Conservation (phyloP, 208 protist species). For the Porcisia hertigi region DNA sequence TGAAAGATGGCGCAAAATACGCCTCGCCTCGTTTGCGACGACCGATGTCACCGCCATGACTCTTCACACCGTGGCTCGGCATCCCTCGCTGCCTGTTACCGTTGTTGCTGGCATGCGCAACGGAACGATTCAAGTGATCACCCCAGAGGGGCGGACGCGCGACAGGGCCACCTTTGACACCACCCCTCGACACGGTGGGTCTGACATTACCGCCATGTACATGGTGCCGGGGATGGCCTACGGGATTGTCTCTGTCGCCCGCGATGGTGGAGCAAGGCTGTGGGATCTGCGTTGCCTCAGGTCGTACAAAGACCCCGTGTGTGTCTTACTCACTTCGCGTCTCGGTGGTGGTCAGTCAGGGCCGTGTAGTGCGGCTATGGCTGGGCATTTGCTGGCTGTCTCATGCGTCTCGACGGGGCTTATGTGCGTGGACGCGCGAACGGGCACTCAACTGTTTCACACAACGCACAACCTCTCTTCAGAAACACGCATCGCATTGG, state of each 20-base stretch:
- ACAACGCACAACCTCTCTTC: constrained; percentile 21
- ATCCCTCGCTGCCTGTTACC: background rate
- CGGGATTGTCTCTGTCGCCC: constrained; percentile 61
- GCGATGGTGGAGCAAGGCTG: constrained; percentile 51
- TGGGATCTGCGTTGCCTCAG: constrained; percentile 68
- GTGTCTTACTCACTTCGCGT: constrained; percentile 20
- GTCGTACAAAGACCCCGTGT: constrained; percentile 34
- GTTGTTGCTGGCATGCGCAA: constrained; percentile 50
- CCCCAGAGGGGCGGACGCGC: constrained; percentile 7
- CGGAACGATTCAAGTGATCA: constrained; percentile 47
- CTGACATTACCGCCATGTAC: constrained; percentile 41
- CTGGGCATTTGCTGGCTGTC: constrained; percentile 12
- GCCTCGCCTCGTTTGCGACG: constrained; percentile 20
- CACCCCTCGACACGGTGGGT: constrained; percentile 31
- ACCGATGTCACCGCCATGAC: constrained; percentile 27
- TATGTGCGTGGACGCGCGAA: constrained; percentile 32
- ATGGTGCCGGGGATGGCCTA: constrained; percentile 28
- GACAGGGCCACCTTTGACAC: constrained; percentile 24
- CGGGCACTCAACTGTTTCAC: constrained; percentile 24
- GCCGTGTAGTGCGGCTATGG: constrained; percentile 14
- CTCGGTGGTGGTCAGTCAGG: constrained; percentile 25
- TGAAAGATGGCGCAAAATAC: constrained; percentile 13
- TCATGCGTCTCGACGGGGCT: constrained; percentile 24
- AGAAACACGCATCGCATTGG: constrained; percentile 14
- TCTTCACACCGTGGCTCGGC: background rate